A percentile compares a stretch with the other conserved stretches of the same genome.
Evolutionary conservation across 2,329 filamentous ascomycete species (phyloP).

Genomic region (Aspergillus arachidicola): DNA sequence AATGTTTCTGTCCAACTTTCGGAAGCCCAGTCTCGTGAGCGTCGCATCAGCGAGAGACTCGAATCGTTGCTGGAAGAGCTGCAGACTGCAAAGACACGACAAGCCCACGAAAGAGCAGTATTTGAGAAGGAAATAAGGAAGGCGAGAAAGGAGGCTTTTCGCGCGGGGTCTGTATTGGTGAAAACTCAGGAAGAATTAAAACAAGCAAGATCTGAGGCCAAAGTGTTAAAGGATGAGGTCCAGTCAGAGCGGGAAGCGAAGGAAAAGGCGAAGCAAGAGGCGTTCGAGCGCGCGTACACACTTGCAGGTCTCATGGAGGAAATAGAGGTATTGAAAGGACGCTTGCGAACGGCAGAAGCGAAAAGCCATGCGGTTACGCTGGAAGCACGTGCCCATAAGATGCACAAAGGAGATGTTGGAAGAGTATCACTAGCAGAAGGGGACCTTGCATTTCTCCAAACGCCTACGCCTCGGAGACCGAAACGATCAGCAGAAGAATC

Average conservation of each 20-base stretch:
- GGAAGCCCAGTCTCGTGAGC: conserved; percentile 47
- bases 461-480: conserved; percentile 34
- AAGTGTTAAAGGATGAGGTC: conserved; percentile 56
- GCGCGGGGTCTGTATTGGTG: conserved; percentile 56
- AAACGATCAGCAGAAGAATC: conserved; percentile 38
- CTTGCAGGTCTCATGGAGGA: conserved; percentile 50
- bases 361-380: conserved; percentile 37
- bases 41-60: conserved; percentile 48
- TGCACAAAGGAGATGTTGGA: conserved; percentile 29
- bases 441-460: conserved; percentile 34
- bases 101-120: conserved; percentile 49
- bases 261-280: conserved; percentile 49
- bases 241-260: conserved; percentile 51
- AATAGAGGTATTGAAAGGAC: conserved; percentile 45
- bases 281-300: conserved; percentile 51
- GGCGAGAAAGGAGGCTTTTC: conserved; percentile 60
- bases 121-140: conserved; percentile 62
- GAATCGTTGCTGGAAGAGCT: conserved; percentile 55
- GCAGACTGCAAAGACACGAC: conserved; percentile 53
- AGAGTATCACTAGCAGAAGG: conserved; percentile 34
- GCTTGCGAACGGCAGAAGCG: conserved; percentile 42
- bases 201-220: conserved; percentile 47
- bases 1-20: conserved; percentile 40
- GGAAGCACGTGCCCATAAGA: conserved; percentile 36
- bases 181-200: conserved; percentile 57